Base-by-base conservation (phyloP, 2,329 filamentous ascomycete genomes). In the Ophiognomonia clavigignenti-juglandacearum region DNA sequence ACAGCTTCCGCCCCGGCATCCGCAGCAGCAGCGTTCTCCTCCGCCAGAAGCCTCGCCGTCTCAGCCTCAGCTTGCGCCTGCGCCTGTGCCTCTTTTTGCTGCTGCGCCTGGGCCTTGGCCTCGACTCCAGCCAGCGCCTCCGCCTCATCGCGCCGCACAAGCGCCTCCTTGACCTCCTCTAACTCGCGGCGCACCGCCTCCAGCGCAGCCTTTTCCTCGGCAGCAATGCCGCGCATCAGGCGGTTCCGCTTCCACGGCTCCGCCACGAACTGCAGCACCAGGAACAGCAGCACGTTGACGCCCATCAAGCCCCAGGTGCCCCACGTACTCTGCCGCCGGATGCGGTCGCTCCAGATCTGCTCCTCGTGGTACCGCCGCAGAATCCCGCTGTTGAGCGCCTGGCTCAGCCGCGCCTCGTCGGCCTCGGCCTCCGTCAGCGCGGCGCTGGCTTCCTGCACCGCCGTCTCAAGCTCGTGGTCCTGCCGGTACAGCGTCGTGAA, bases 311-410 rank as follows among this genome's bases (percentile, higher is more conserved):
- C 93, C 83, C 95, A 97, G 0, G 93, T 98, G 29, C 95, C 92
- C 93, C 93, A 98, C 0, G 93, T 98, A 64, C 87, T 93, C 75
- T 96, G 96, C 55, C 93, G 78, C 29, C 93, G 78, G 62, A 98
- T 98, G 58, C 95, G 92, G 64, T 98, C 93, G 61, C 88, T 95
- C 93, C 93, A 98, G 47, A 98, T 95, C 71, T 98, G 93, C 71
- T 98, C 93, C 69, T 98, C 93, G 65, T 98, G 93, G 67, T 98
- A 98, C 51, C 95, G 82, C 52, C 86, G 86, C 43, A 96, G 73
- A 57, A 97, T 96, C 42, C 85, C 83, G 52, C 85, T 83, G 62
- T 86, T 92, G 45, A 98, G 72, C 58, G 83, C 79, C 43, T 83
- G 80, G 46, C 83, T 80, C 1, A 90, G 78, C 52, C 86, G 83